Base-by-base conservation (phyloP, 2,329 filamentous ascomycete species). In the Penicillium sp. region DNA sequence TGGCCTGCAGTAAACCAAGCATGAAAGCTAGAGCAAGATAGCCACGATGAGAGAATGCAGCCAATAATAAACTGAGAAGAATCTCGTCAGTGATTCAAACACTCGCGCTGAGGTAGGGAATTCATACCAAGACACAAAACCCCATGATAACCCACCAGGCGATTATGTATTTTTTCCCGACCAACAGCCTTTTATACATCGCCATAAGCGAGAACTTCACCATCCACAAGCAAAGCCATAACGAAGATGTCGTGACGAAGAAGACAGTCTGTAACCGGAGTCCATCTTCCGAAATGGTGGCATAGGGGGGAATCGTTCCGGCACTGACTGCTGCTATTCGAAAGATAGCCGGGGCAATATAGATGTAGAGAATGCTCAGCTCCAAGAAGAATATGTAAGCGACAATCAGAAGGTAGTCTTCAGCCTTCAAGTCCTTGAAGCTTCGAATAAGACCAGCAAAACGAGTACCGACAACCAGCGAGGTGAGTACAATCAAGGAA, bases 121-220 rank as follows among this genome's bases (percentile, higher is more conserved):
- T 21, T 3, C 39, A 21, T 53, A 75, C 72, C 59, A 74, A 29
- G 15, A 69, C 37, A 23, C 65, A 71, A 52, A 75, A 74, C 1
- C 62, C 52, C 27, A 72, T 23, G 2, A 75, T 67, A 6, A 52
- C 60, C 75, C 73, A 77, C 44, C 72, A 61, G 29, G 60, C 67
- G 25, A 68, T 62, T 37, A 74, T 72, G 3, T 65, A 57, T 2
- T 59, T 63, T 16, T 74, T 60, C 1, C 72, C 72, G 8, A 55
- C 57, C 47, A 76, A 60, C 16, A 77, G 58, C 23, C 69, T 66
- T 42, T 71, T 71, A 59, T 76, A 77, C 42, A 77, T 65, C 16
- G 70, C 65, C 47, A 77, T 62, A 34, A 77, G 61, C 6, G 70
- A 72, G 23, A 75, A 67, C 56, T 78, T 77, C 49, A 75, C 69